Percentiles rank a stretch among this genome's conserved stretches.
phyloP scores from a whole-genome alignment of 805 yeast genomes.

The Metschnikowia santaceciliae region DNA sequence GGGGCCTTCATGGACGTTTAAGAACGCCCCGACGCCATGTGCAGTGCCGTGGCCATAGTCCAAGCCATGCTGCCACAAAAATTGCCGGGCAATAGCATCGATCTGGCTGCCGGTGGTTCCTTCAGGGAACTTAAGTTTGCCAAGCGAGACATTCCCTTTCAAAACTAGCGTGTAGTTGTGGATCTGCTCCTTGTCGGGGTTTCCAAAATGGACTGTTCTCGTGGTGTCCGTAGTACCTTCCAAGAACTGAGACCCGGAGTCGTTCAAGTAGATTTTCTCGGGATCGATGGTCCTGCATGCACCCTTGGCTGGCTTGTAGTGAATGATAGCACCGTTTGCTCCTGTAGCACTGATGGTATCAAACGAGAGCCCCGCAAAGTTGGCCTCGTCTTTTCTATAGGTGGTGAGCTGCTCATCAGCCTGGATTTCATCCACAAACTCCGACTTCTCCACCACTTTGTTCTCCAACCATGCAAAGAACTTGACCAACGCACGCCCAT shows the following conservation, averaged over 20 bases:
- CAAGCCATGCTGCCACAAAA: slow-evolving; percentile 51
- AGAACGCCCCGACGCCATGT: slow-evolving; percentile 60
- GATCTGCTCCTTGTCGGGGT: slow-evolving; percentile 44
- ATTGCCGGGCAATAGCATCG: slow-evolving; percentile 57
- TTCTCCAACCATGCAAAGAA: slow-evolving; percentile 59
- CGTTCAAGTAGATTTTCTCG: slow-evolving; percentile 49
- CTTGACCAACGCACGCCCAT: slow-evolving; percentile 51
- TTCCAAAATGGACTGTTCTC: slow-evolving; percentile 52
- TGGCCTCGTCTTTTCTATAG: slow-evolving; percentile 38
- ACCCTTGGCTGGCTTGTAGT: slow-evolving; percentile 56
- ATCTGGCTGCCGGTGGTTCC: slow-evolving; percentile 51
- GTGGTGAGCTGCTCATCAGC: slow-evolving; percentile 49
- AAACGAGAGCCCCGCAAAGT: slow-evolving; percentile 63
- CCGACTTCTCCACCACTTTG: slow-evolving; percentile 40
- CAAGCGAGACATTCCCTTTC: slow-evolving; percentile 52
- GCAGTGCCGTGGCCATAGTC: slow-evolving; percentile 65
- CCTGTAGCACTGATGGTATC: slow-evolving; percentile 75
- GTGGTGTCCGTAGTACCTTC: slow-evolving; percentile 67
- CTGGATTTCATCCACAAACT: slow-evolving; percentile 51
- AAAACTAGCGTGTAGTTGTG: slow-evolving; percentile 54
- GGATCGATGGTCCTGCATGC: slow-evolving; percentile 49
- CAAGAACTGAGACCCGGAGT: slow-evolving; percentile 58
- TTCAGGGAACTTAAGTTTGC: slow-evolving; percentile 50
- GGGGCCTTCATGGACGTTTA: slow-evolving; percentile 63
- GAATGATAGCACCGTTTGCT: slow-evolving; percentile 73